phyloP scores from a whole-genome alignment of 768 basidiomycete genomes.

The Termitomyces sp. region DNA sequence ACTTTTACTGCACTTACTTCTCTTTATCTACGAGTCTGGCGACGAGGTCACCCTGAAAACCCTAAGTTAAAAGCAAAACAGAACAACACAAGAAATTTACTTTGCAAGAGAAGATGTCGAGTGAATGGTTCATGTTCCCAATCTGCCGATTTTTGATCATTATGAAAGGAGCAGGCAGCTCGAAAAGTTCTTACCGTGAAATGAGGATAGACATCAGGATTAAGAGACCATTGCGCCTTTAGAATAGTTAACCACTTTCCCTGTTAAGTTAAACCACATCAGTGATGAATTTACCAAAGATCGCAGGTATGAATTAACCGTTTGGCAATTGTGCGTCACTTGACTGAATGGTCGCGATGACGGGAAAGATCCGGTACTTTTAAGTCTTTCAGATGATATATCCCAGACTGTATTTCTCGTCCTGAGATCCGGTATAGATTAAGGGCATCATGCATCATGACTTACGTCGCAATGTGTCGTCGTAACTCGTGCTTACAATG shows the following conservation, averaged over 20 bases:
- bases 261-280: slow-evolving; percentile 27
- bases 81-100: slow-evolving; percentile 25
- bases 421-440: not conserved
- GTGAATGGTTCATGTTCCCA: slow-evolving; percentile 72
- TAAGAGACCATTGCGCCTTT: slow-evolving; percentile 72
- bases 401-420: slow-evolving; percentile 63
- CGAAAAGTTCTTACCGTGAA: slow-evolving; percentile 55
- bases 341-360: slow-evolving; percentile 58
- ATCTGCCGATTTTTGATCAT: slow-evolving; percentile 35
- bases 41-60: slow-evolving; percentile 59
- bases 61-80: not conserved
- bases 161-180: not conserved
- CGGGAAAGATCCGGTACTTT: slow-evolving; percentile 43
- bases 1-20: slow-evolving; percentile 30
- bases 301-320: slow-evolving; percentile 35
- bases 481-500: slow-evolving; percentile 83
- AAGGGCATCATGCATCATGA: slow-evolving; percentile 9
- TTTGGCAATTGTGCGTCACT: slow-evolving; percentile 74
- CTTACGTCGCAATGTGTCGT: slow-evolving; percentile 69
- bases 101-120: slow-evolving; percentile 72
- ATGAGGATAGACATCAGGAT: slow-evolving; percentile 77
- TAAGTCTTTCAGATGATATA: slow-evolving; percentile 45
- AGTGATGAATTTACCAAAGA: not conserved
- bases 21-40: slow-evolving; percentile 52
- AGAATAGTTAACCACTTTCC: slow-evolving; percentile 80